Base-by-base conservation (phyloP, 441 rosid species). In the Adansonia rubrostipa region DNA sequence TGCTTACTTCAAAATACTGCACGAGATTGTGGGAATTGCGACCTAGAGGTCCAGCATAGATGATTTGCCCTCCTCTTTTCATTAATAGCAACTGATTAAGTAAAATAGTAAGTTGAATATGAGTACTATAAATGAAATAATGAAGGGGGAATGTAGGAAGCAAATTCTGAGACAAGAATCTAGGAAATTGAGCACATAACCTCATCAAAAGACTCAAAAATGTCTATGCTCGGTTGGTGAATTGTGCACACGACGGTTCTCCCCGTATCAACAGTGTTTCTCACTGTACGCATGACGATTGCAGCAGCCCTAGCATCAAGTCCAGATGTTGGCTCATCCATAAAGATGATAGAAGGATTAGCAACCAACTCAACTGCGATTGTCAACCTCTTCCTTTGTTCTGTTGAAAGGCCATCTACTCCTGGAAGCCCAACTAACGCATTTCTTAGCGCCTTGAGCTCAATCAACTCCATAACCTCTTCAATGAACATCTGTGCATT, bases 1-100 rank as follows among this genome's bases (percentile, higher is more conserved):
- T 24, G 17, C 69, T 81, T 68, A 90, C 97, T 90, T 92, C 96
- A 76, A 94, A 91, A 77, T 94, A 94, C 81, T 91, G 92, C 15
- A 94, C 42, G 54, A 94, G 97, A 82, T 89, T 89, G 78, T 89
- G 86, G 78, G 97, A 94, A 51, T 77, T 85, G 82, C 69, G 89
- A 36, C 97, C 96, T 42, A 94, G 88, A 53, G 87, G 82, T 84
- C 98, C 98, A 4, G 92, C 90, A 83, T 94, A 92, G 74, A 92
- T 92, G 76, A 92, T 91, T 79, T 88, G 95, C n/a, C 98, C 97
- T 79, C 97, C 97, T 81, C 95, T 87, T 90, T 92, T 94, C 96
- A 94, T 91, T 87, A 94, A 79, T 4, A 94, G 50, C 58, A 94
- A 87, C 98, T 94, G 88, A 79, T 62, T 2, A 80, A 82, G 66